Conservation (phyloP, 306 rosid species). For the Prunus mira region DNA sequence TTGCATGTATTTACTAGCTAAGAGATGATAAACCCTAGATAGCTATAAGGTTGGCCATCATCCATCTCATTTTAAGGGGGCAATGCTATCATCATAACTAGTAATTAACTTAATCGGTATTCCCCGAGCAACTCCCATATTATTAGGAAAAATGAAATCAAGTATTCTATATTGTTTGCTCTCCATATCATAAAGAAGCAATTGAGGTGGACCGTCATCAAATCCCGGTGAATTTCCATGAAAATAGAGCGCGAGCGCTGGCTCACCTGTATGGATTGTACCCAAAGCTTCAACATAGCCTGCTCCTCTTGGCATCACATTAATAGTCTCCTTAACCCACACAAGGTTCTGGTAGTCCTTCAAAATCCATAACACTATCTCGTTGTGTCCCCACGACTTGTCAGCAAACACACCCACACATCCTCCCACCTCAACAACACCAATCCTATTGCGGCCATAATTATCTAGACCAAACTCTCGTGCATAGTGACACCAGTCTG, state of each 20-base stretch:
- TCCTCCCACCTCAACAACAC: background rate
- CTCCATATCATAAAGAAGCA: background rate
- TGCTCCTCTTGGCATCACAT: background rate
- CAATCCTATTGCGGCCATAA: too few relatives aligned
- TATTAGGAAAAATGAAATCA: background rate
- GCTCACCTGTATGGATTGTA: background rate
- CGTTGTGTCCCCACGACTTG: background rate
- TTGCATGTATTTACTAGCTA: too few relatives aligned
- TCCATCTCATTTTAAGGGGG: background rate
- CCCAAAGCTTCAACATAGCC: background rate
- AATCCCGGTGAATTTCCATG: background rate
- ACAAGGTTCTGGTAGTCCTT: background rate
- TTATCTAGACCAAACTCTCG: background rate
- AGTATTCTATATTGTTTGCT: background rate
- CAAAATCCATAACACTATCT: background rate
- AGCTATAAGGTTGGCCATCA: too few relatives aligned
- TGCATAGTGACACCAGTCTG: background rate
- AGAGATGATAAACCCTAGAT: too few relatives aligned
- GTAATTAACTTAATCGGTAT: background rate
- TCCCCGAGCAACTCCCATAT: background rate
- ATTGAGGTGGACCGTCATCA: background rate
- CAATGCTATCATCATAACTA: background rate
- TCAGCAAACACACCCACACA: background rate
- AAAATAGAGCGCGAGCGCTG: too few relatives aligned
- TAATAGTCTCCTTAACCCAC: constrained; percentile 1